Evolutionary conservation across 2,329 filamentous ascomycete species (phyloP), one percentile per base, ranked within the genome.

Genomic region (Periconia digitata): DNA sequence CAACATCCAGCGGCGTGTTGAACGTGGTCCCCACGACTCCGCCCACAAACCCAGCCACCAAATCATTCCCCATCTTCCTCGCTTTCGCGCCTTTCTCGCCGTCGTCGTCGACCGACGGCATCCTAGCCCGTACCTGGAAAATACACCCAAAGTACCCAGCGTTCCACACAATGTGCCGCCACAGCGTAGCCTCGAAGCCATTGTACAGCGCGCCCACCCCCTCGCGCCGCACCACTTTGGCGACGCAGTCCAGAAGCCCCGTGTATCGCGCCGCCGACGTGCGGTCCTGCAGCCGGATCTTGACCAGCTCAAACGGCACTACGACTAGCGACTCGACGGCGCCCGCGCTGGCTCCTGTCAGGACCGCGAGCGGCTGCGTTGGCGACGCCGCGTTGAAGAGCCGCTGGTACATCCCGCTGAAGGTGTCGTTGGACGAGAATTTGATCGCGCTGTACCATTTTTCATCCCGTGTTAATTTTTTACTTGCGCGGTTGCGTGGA

Each of bases 61-160:
- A 40, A 48, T 67, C 63, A 47, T 65, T 67, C 5, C 56, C 21
- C 38, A 51, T 64, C 49, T 66, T 67, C 44, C 63, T 59, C 27
- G 50, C 41, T 35, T 57, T 54, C 5, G 54, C 46, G 36, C 20
- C 15, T 6, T 40, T 13, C 7, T 15, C 8, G 10, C 17, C 22
- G 6, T 8, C 20, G 13, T 7, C 13, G 42, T 61, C 64, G 8
- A 34, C 16, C 17, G 46, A 44, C 17, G 63, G 59, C 13, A 67
- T 23, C 44, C 59, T 55, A 15, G 54, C 51, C 15, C 63, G 51
- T 6, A 67, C 63, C 17, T 64, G 62, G 43, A 65, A 67, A 18
- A 67, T 65, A 35, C 63, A 67, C 6, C 63, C 63, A 51, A 67
- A 67, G 43, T 67, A 67, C 4, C 62, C 63, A 2, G 63, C 62